Evolutionary conservation across 2,329 filamentous ascomycete species (phyloP).

Genomic region (Venturia nashicola): DNA sequence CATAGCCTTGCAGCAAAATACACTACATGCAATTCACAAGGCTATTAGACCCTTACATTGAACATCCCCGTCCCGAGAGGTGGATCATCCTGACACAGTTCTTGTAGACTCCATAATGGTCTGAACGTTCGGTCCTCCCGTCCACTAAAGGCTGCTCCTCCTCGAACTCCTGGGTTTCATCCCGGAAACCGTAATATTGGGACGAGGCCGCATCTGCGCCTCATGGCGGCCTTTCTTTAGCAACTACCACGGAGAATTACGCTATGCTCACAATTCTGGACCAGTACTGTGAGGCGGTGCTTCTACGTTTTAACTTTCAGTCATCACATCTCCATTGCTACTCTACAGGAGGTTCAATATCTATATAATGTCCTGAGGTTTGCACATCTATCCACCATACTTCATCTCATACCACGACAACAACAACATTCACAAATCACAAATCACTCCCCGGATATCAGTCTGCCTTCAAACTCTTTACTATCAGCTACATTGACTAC

Average conservation of each 20-base stretch:
- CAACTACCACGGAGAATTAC: not conserved
- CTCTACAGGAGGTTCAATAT: not conserved
- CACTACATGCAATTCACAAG: not conserved
- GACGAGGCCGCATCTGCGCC: slow-evolving; percentile 2
- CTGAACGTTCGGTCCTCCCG: not conserved
- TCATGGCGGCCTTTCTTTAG: not conserved
- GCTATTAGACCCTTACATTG: not conserved
- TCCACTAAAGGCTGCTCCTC: not conserved
- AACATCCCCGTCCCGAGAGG: not conserved
- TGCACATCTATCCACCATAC: not conserved
- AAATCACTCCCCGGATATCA: too few species aligned
- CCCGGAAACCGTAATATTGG: not conserved
- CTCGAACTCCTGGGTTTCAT: not conserved
- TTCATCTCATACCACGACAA: not conserved
- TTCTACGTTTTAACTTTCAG: not conserved
- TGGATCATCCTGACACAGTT: not conserved
- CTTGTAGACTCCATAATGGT: not conserved
- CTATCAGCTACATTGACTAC: not conserved
- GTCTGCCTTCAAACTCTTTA: not conserved
- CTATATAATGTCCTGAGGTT: not conserved
- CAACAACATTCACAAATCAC: not conserved
- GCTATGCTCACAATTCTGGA: not conserved
- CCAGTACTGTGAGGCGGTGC: not conserved
- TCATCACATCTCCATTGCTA: not conserved
- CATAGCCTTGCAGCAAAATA: not conserved